phyloP scores from a whole-genome alignment of 2,329 filamentous ascomycete genomes.

The Peltaster fructicola region DNA sequence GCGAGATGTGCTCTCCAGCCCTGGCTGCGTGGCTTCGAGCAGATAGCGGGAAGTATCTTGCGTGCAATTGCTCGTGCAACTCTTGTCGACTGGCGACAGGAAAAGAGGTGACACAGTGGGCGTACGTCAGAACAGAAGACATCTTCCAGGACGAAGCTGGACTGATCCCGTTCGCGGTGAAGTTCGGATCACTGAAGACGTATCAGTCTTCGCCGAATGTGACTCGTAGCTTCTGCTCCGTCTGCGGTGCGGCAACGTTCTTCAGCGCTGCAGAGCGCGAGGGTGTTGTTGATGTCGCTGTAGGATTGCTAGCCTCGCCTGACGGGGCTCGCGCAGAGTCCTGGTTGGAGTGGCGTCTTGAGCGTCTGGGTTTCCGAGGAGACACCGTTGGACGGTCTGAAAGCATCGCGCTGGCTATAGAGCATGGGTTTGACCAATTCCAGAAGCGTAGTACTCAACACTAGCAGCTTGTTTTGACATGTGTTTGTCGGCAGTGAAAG shows the following conservation, averaged over 20 bases:
- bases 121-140: constrained; percentile 44
- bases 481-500: too few relatives aligned
- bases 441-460: too few relatives aligned
- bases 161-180: constrained; percentile 14
- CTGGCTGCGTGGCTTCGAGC: constrained; percentile 43
- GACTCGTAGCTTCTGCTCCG: constrained; percentile 42
- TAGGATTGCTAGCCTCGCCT: constrained; percentile 32
- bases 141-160: constrained; percentile 26
- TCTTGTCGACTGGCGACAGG: constrained; percentile 44
- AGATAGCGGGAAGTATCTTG: constrained; percentile 34
- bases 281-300: constrained; percentile 43
- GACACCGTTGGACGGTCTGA: constrained; percentile 23
- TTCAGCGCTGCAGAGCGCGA: constrained; percentile 33
- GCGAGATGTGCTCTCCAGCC: too few relatives aligned
- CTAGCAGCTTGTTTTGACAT: too few relatives aligned
- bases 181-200: constrained; percentile 28
- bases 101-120: constrained; percentile 48
- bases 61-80: constrained; percentile 42
- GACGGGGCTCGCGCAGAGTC: constrained; percentile 37
- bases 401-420: constrained; percentile 8
- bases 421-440: constrained; percentile 12
- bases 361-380: constrained; percentile 41
- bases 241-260: constrained; percentile 47
- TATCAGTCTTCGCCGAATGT: constrained; percentile 39
- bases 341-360: constrained; percentile 46